phyloP scores from a whole-genome alignment of 2,329 filamentous ascomycete genomes.

The Fusarium sulawesiense region DNA sequence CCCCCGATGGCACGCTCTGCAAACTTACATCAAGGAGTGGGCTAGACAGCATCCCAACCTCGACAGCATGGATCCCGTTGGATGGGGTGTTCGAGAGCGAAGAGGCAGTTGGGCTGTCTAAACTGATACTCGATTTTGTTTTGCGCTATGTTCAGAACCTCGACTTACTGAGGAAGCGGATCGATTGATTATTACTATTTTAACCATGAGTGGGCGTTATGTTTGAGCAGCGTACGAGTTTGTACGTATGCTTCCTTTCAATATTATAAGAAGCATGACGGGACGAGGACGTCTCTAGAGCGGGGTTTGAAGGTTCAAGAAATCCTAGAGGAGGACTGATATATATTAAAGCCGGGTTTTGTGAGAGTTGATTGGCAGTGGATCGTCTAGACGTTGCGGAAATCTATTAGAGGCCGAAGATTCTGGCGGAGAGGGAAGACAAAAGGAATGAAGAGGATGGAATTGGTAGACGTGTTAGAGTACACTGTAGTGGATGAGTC shows the following conservation, averaged over 20 bases:
- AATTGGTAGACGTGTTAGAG: conserved; percentile 5
- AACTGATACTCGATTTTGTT: conserved; percentile 9
- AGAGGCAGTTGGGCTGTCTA: conserved; percentile 80
- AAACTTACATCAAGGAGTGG: conserved; percentile 89
- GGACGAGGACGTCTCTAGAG: conserved; percentile 28
- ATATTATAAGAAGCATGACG: conserved; percentile 27
- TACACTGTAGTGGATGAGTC: conserved; percentile 11
- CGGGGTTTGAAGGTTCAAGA: conserved; percentile 8
- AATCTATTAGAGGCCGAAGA: conserved; percentile 20
- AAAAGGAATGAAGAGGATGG: neutral
- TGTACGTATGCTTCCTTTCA: conserved; percentile 16
- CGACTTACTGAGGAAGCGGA: neutral
- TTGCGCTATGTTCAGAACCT: conserved; percentile 6
- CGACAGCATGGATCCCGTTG: conserved; percentile 66
- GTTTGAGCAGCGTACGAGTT: conserved; percentile 14
- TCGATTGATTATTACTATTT: conserved; percentile 13
- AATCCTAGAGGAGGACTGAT: conserved; percentile 3
- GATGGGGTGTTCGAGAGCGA: conserved; percentile 75
- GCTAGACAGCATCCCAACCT: conserved; percentile 85
- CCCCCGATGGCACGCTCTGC: conserved; percentile 84
- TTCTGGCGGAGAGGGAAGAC: conserved; percentile 4
- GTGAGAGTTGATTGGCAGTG: conserved; percentile 5
- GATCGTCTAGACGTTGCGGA: conserved; percentile 21
- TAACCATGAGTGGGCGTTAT: conserved; percentile 35
- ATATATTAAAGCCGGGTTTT: conserved; percentile 6